A percentile compares a stretch with the other conserved stretches of the same genome.
Evolutionary conservation across 2,329 filamentous ascomycete species (phyloP).

Genomic region (Neoascochyta sp.): DNA sequence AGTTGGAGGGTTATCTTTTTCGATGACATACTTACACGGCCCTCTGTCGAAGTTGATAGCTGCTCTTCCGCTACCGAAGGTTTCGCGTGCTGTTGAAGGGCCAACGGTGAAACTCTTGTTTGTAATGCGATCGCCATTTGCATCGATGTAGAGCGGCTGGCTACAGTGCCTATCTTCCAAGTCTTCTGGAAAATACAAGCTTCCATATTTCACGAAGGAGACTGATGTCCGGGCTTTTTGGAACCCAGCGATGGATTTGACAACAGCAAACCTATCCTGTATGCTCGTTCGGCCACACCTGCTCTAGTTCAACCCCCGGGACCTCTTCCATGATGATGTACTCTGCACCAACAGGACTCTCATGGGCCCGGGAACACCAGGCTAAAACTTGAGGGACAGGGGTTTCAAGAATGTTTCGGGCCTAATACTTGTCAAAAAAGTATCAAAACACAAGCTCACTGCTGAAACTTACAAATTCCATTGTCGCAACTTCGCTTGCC

Average conservation of each 20-base stretch:
- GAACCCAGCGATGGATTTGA: constrained; percentile 27
- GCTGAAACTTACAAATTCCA: constrained; percentile 27
- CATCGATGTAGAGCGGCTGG: constrained; percentile 16
- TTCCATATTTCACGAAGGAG: constrained; percentile 25
- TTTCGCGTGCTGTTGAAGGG: constrained; percentile 33
- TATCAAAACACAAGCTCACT: constrained; percentile 3
- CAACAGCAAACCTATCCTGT: constrained; percentile 19
- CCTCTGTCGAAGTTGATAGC: constrained; percentile 33
- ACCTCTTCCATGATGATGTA: constrained; percentile 34
- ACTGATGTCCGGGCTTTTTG: constrained; percentile 32
- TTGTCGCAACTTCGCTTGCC: constrained; percentile 40
- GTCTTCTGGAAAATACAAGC: constrained; percentile 33
- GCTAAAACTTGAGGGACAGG: constrained; percentile 33
- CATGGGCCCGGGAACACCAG: constrained; percentile 29
- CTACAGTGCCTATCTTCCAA: constrained; percentile 9
- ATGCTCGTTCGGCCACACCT: constrained; percentile 31
- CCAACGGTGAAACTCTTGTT: constrained; percentile 38
- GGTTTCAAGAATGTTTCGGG: constrained; percentile 24
- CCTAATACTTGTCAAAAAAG: constrained; percentile 12
- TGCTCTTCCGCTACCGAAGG: constrained; percentile 30
- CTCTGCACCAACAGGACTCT: constrained; percentile 30
- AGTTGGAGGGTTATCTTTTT: constrained; percentile 7
- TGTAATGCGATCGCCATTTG: constrained; percentile 12
- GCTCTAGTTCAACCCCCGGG: constrained; percentile 25
- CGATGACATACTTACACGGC: constrained; percentile 32